phyloP scores from a whole-genome alignment of 1,139 yeast genomes.

The Torulaspora globosa region DNA sequence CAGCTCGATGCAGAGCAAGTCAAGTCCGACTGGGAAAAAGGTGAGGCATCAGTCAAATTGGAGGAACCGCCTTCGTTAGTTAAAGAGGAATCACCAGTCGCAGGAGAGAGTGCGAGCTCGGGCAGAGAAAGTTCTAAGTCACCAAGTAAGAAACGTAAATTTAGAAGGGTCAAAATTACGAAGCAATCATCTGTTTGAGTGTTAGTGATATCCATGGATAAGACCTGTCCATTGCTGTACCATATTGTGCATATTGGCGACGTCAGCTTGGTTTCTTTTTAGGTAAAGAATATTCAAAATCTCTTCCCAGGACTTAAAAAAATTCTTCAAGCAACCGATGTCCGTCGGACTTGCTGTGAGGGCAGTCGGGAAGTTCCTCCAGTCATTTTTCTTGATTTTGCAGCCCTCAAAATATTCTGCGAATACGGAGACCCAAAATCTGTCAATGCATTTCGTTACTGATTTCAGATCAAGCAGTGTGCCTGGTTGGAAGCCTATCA shows the following conservation, averaged over 20 bases:
- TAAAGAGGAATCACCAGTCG: neutral
- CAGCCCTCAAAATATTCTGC: slow-evolving; percentile 41
- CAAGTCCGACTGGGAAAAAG: neutral
- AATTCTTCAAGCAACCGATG: slow-evolving; percentile 37
- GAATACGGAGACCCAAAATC: slow-evolving; percentile 60
- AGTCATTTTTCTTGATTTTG: slow-evolving; percentile 27
- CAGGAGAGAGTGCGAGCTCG: slow-evolving; percentile 1
- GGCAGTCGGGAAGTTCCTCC: slow-evolving; percentile 30
- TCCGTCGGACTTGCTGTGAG: slow-evolving; percentile 37
- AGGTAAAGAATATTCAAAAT: slow-evolving; percentile 44
- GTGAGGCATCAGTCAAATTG: neutral
- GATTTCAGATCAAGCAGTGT: slow-evolving; percentile 41
- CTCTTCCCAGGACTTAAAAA: slow-evolving; percentile 51
- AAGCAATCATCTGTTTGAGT: slow-evolving; percentile 3
- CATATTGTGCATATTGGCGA: slow-evolving; percentile 41
- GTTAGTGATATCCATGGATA: slow-evolving; percentile 10
- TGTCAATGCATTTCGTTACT: slow-evolving; percentile 43
- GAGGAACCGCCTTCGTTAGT: neutral
- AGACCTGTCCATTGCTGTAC: slow-evolving; percentile 43
- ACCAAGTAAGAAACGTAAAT: slow-evolving; percentile 16
- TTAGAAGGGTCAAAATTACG: slow-evolving; percentile 17
- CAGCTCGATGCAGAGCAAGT: neutral
- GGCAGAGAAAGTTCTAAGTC: slow-evolving; percentile 9
- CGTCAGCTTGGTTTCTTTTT: slow-evolving; percentile 42
- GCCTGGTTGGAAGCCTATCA: slow-evolving; percentile 46